Conservation (phyloP, 768 basidiomycete genomes). For the Amanita jacksonii region DNA sequence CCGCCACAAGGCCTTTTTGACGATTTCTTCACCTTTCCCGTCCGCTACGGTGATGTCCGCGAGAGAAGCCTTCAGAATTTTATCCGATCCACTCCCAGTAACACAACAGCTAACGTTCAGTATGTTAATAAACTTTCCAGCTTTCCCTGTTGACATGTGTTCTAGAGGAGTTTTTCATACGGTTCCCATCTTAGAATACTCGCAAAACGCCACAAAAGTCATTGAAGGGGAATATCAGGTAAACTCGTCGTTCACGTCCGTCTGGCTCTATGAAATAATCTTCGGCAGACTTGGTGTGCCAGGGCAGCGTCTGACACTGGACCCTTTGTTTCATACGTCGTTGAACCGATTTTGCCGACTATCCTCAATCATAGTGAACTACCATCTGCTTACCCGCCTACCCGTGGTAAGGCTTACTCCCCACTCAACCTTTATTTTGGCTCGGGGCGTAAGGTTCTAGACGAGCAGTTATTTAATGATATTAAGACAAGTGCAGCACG, state of each 20-base stretch:
- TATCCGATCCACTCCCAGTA: slow-evolving; percentile 21
- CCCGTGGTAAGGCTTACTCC: slow-evolving; percentile 14
- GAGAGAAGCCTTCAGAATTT: slow-evolving; percentile 27
- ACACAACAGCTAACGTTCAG: slow-evolving; percentile 15
- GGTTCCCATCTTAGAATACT: slow-evolving; percentile 23
- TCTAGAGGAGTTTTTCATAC: slow-evolving; percentile 23
- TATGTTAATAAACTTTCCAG: neutral
- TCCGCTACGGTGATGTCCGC: slow-evolving; percentile 19
- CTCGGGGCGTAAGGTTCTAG: slow-evolving; percentile 14
- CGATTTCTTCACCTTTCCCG: slow-evolving; percentile 32
- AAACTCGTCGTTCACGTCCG: neutral
- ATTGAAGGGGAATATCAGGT: slow-evolving; percentile 28
- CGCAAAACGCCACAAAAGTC: slow-evolving; percentile 21
- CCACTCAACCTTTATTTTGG: slow-evolving; percentile 20
- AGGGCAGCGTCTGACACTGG: neutral
- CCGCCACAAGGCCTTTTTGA: slow-evolving; percentile 37
- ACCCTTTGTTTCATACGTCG: slow-evolving; percentile 24
- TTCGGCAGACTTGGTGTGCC: neutral
- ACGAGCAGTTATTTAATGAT: slow-evolving; percentile 23
- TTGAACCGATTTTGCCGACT: slow-evolving; percentile 34
- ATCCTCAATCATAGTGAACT: slow-evolving; percentile 27
- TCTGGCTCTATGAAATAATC: too few species aligned
- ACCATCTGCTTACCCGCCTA: slow-evolving; percentile 37
- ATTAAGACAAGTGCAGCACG: slow-evolving; percentile 24
- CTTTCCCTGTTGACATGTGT: slow-evolving; percentile 7